These are phyloP conservation scores for Alopecurus myosuroides DNA, from an alignment of 176 grass and related monocot species.

Conservation along the genomic window DNA sequence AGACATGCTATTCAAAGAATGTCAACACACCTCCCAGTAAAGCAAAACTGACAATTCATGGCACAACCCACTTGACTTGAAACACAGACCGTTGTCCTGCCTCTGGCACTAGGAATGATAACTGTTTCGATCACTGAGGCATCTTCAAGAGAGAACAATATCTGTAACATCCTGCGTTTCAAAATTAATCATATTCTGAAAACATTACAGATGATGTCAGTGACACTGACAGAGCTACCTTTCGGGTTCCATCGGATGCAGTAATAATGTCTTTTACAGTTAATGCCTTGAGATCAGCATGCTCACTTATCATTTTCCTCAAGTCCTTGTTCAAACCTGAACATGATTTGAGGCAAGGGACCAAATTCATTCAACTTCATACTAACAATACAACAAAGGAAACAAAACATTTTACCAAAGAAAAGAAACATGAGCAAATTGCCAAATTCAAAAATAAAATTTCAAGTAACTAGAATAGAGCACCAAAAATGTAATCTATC, in stretches of 20 bases:
- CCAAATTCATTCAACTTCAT: not conserved
- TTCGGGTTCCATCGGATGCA: slow-evolving; percentile 80
- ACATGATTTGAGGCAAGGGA: not conserved
- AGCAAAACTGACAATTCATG: slow-evolving; percentile 99
- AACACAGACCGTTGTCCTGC: slow-evolving; percentile 88
- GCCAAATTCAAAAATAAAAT: not conserved
- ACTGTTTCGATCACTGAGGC: slow-evolving; percentile 85
- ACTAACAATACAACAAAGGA: not conserved
- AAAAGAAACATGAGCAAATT: slow-evolving; percentile 3
- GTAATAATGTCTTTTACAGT: slow-evolving; percentile 65
- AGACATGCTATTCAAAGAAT: not conserved
- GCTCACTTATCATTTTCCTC: slow-evolving; percentile 69
- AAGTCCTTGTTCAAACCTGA: slow-evolving; percentile 95
- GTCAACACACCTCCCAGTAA: slow-evolving; percentile 70
- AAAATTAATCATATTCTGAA: slow-evolving; percentile 54
- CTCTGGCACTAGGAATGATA: slow-evolving; percentile 71
- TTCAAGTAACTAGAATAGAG: not conserved
- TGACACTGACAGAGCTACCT: slow-evolving; percentile 52
- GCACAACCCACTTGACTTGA: slow-evolving; percentile 98
- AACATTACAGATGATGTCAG: slow-evolving; percentile 10
- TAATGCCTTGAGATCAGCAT: slow-evolving; percentile 76
- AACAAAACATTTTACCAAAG: not conserved
- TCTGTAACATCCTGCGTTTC: slow-evolving; percentile 80
- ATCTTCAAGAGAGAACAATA: slow-evolving; percentile 86
- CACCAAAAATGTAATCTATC: not conserved